Percentiles rank a stretch among this genome's conserved stretches.
Conservation (phyloP, 1,284 basidiomycete species). For the Naganishia albida region DNA sequence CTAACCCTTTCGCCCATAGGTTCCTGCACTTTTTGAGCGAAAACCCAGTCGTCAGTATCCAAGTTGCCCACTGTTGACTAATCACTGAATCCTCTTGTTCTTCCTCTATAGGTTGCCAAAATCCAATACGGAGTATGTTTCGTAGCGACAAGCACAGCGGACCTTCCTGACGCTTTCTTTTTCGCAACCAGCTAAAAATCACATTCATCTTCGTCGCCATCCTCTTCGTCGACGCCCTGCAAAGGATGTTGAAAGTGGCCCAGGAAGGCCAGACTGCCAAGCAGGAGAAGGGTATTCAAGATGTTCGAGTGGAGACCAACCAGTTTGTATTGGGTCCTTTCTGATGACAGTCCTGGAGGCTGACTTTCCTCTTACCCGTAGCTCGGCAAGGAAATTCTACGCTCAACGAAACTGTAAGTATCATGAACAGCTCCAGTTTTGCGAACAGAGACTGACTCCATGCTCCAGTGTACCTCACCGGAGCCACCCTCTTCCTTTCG, state of each 20-base stretch:
- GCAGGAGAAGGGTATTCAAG: constrained; percentile 61
- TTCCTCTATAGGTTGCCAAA: constrained; percentile 53
- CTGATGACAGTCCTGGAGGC: background rate
- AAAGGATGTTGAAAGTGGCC: constrained; percentile 86
- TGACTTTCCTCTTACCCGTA: constrained; percentile 26
- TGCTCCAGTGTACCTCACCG: constrained; percentile 80
- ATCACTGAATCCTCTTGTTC: constrained; percentile 34
- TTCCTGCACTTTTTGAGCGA: constrained; percentile 55
- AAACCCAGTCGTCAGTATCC: constrained; percentile 51
- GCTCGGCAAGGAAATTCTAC: constrained; percentile 85
- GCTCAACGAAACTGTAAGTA: constrained; percentile 61
- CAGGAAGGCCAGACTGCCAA: constrained; percentile 66
- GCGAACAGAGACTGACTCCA: background rate
- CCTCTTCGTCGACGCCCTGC: constrained; percentile 72
- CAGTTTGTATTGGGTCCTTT: constrained; percentile 55
- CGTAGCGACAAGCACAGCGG: no score
- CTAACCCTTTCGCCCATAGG: constrained; percentile 34
- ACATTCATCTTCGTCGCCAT: constrained; percentile 92
- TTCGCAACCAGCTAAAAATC: constrained; percentile 85
- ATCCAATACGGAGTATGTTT: constrained; percentile 57
- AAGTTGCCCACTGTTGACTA: no score
- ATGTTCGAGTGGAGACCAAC: constrained; percentile 77
- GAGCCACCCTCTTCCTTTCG: constrained; percentile 89
- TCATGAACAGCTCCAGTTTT: background rate
- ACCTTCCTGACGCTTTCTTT: no score